phyloP scores from a whole-genome alignment of 2,329 filamentous ascomycete genomes.

The Cyanodermella asteris region DNA sequence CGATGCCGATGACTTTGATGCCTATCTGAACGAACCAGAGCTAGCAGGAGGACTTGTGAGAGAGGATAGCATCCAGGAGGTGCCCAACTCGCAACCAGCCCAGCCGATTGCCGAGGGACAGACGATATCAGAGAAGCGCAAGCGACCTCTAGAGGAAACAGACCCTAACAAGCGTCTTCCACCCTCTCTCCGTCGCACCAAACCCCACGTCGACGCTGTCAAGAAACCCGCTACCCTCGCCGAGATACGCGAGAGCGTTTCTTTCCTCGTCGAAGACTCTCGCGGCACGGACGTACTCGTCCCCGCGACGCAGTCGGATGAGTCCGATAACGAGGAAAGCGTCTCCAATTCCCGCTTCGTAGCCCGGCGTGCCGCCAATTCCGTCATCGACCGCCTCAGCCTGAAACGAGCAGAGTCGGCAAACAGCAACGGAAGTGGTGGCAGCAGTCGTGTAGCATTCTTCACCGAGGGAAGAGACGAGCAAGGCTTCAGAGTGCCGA shows the following conservation, averaged over 20 bases:
- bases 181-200: constrained; percentile 39
- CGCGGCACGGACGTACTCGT: constrained; percentile 24
- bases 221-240: constrained; percentile 53
- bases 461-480: constrained; percentile 12
- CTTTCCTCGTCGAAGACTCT: constrained; percentile 53
- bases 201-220: constrained; percentile 24
- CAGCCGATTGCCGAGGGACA: constrained; percentile 7
- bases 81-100: constrained; percentile 11
- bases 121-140: constrained; percentile 17
- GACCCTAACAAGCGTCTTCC: constrained; percentile 30
- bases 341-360: constrained; percentile 6
- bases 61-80: constrained; percentile 16
- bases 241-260: constrained; percentile 67
- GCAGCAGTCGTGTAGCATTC: constrained; percentile 42
- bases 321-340: constrained; percentile 24
- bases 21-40: constrained; percentile 39
- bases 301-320: constrained; percentile 24
- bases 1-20: constrained; percentile 52
- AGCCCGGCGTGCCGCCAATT: constrained; percentile 21
- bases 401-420: constrained; percentile 32
- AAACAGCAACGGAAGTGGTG: constrained; percentile 18
- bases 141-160: constrained; percentile 19
- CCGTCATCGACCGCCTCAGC: constrained; percentile 51
- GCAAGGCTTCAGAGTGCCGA: constrained; percentile 2
- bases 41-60: too few species aligned